Percentiles rank a stretch among this genome's conserved stretches.
Evolutionary conservation across 2,329 filamentous ascomycete species (phyloP).

Genomic region (Sordariomycetes sp.): DNA sequence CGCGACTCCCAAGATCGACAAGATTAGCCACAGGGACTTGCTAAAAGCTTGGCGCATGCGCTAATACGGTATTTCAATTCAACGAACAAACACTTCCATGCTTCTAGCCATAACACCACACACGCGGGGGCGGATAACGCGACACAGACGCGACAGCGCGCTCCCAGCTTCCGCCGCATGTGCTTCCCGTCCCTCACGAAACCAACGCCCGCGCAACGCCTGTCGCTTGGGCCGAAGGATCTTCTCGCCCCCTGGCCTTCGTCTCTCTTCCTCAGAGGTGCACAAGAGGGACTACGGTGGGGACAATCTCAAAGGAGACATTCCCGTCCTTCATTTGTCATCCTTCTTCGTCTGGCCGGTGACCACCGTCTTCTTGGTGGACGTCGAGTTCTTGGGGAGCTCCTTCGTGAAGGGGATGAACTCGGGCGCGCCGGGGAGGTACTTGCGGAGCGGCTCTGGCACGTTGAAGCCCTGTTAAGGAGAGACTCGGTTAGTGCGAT

Average conservation of each 20-base stretch:
- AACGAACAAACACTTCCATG: not conserved
- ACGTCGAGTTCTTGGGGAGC: constrained; percentile 55
- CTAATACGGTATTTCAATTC: not conserved
- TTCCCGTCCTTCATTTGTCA: not conserved
- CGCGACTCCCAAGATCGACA: too few relatives aligned
- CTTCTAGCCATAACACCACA: not conserved
- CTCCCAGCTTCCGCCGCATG: not conserved
- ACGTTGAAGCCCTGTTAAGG: constrained; percentile 57
- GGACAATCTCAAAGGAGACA: not conserved
- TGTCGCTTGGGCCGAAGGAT: not conserved
- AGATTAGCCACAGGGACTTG: too few relatives aligned
- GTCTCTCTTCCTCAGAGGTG: not conserved
- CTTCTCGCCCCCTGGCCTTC: not conserved
- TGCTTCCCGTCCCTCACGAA: not conserved
- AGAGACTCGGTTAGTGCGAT: constrained; percentile 5
- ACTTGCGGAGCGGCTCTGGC: constrained; percentile 76
- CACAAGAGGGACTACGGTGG: not conserved
- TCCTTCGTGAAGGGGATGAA: constrained; percentile 87
- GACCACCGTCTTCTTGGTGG: constrained; percentile 16
- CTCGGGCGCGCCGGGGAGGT: constrained; percentile 79
- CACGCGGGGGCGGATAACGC: not conserved
- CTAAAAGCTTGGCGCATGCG: not conserved
- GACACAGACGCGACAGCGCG: not conserved
- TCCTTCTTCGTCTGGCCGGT: constrained; percentile 2
- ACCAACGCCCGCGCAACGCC: not conserved